phyloP scores from a whole-genome alignment of 305 asterid genomes.

The Plantago lanceolata region DNA sequence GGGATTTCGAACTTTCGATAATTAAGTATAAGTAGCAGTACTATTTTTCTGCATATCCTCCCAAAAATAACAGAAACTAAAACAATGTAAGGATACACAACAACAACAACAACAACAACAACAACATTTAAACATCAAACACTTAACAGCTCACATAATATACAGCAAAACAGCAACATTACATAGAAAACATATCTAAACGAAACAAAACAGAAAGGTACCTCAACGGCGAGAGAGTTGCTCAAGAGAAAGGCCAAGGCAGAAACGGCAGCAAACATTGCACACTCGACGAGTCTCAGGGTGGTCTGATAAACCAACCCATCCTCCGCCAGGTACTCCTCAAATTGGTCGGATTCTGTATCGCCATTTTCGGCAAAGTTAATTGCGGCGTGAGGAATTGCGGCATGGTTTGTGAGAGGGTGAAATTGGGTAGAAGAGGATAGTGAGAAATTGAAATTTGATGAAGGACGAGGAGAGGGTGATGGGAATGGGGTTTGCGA shows the following conservation, averaged over 20 bases:
- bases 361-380: conserved; percentile 31
- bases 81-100: too few relatives aligned
- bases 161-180: too few relatives aligned
- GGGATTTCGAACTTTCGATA: too few relatives aligned
- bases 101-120: too few relatives aligned
- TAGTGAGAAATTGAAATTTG: conserved; percentile 19
- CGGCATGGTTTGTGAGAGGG: conserved; percentile 27
- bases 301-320: conserved; percentile 86
- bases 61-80: too few relatives aligned
- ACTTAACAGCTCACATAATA: too few relatives aligned
- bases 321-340: conserved; percentile 75
- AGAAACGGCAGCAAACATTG: conserved; percentile 93
- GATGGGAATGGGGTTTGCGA: conserved; percentile 8
- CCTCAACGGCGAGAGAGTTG: conserved; percentile 92
- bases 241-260: conserved; percentile 87
- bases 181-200: background rate
- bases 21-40: too few relatives aligned
- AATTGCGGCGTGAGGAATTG: conserved; percentile 29
- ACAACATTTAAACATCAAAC: too few relatives aligned
- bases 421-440: conserved; percentile 10
- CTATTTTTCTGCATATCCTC: too few relatives aligned
- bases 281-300: conserved; percentile 76
- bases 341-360: conserved; percentile 42
- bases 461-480: conserved; percentile 14
- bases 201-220: conserved; percentile 15